Base-by-base conservation (phyloP, 169 alveolate genomes). In the Plasmodium gallinaceum region DNA sequence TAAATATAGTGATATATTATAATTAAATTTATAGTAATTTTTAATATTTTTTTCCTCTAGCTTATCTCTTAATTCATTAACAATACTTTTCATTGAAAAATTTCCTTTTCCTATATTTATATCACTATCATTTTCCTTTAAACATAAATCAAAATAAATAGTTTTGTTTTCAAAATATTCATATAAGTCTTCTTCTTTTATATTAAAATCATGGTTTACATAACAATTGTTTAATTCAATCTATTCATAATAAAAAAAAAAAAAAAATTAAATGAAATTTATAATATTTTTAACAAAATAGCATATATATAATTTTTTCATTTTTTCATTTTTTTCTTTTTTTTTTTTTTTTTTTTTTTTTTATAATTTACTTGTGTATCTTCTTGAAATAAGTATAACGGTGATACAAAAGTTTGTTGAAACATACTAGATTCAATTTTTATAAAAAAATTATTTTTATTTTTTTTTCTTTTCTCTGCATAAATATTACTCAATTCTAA, bases 401-500 rank as follows among this genome's bases (percentile, higher is more conserved):
- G 46, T 9, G 89, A 78, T 20, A 26, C 22, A 60, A 78, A 78
- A 14, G 45, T 16, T 1, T 42, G 58, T 18, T 51, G 51, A 18
- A 64, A 43, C 12, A 78, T 14, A 14, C 45, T 46, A 2, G 89
- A 78, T 7, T 78, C 78, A 26, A 78, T 65, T 69, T 78, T 78
- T 58, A 78, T 43, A 24, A 64, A 78, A 65, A 78, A 78, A 14
- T 78, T 66, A 57, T 26, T 78, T 58, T 78, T 69, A 20, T 69
- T 52, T 0, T 57, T 65, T 70, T 65, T 78, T 37, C 74, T 75
- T 26, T 78, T 78, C 43, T 78, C 89, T 51, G 89, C 76, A 43
- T 78, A 78, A 16, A 78, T 78, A 26, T 78, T 78, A 22, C 89
- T 78, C 22, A 78, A 76, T 6, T 78, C 89, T 26, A 78, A n/a